Conservation (phyloP, 169 alveolate genomes). For the Plasmodium fragile region DNA sequence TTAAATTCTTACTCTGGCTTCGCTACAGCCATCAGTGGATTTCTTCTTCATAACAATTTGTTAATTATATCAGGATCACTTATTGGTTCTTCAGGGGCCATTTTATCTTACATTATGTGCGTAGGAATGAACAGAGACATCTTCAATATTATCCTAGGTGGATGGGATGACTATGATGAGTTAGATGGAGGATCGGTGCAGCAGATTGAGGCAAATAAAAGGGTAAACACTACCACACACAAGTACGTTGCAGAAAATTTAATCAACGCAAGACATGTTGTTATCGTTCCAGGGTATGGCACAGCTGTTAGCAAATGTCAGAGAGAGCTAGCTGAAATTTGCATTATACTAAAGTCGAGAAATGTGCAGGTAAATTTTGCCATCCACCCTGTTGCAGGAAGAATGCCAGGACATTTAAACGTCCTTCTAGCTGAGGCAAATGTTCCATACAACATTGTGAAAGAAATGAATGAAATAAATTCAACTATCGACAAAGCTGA, state of each 20-base stretch:
- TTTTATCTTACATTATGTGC: conserved; percentile 96
- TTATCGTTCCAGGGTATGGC: conserved; percentile 97
- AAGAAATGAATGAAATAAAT: conserved; percentile 95
- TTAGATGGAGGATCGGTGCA: conserved; percentile 88
- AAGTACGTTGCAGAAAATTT: conserved; percentile 90
- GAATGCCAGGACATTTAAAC: conserved; percentile 98
- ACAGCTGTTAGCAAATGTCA: conserved; percentile 94
- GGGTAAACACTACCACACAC: conserved; percentile 83
- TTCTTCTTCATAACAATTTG: conserved; percentile 91
- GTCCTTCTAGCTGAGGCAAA: conserved; percentile 97
- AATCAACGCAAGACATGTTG: conserved; percentile 85
- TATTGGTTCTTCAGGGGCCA: conserved; percentile 96
- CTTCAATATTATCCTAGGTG: conserved; percentile 91
- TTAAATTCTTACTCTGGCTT: conserved; percentile 95
- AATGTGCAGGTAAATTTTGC: conserved; percentile 93
- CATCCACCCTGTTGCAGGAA: conserved; percentile 98
- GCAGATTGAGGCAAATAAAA: conserved; percentile 84
- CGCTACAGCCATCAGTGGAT: conserved; percentile 95
- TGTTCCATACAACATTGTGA: conserved; percentile 94
- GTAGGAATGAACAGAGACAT: conserved; percentile 94
- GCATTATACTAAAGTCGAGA: conserved; percentile 81
- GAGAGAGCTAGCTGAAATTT: conserved; percentile 87
- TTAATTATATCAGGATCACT: conserved; percentile 95
- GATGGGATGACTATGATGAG: conserved; percentile 86
- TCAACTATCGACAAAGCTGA: conserved; percentile 87